Conservation (phyloP, 495 filamentous ascomycete species). For the Xylaria castorea region DNA sequence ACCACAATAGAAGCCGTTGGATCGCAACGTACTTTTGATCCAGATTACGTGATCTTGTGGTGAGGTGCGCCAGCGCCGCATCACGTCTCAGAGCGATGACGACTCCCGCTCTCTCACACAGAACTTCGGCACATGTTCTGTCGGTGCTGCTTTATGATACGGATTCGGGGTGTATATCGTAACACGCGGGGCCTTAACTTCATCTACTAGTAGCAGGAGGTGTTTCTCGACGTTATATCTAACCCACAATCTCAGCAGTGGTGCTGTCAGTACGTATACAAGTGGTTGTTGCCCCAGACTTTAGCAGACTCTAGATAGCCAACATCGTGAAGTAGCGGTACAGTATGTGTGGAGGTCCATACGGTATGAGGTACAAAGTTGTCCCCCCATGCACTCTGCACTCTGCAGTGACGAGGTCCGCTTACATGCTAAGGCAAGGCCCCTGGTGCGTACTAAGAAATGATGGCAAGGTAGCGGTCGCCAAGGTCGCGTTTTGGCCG, state of each 20-base stretch:
- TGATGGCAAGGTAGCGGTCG: slow-evolving; percentile 5
- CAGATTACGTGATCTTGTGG: slow-evolving; percentile 9
- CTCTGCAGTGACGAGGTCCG: background rate
- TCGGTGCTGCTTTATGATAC: background rate
- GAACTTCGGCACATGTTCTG: background rate
- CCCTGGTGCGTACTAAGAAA: background rate
- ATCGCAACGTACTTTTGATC: background rate
- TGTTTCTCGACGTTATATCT: background rate
- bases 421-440: background rate
- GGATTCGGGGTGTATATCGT: background rate
- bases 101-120: background rate
- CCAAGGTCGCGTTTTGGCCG: slow-evolving; percentile 2
- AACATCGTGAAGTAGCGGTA: slow-evolving; percentile 20
- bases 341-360: slow-evolving; percentile 7
- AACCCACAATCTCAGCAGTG: slow-evolving; percentile 4
- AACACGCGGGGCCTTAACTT: background rate
- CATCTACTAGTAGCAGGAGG: background rate
- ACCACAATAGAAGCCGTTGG: slow-evolving; percentile 1
- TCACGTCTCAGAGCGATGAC: background rate
- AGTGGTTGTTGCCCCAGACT: background rate
- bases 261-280: background rate
- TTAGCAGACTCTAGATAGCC: background rate
- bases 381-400: slow-evolving; percentile 8
- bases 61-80: background rate
- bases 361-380: slow-evolving; percentile 13